Evolutionary conservation across 106 monocot species (phyloP), one percentile per base, ranked within the genome.

Genomic region (Hemerocallis citrina): DNA sequence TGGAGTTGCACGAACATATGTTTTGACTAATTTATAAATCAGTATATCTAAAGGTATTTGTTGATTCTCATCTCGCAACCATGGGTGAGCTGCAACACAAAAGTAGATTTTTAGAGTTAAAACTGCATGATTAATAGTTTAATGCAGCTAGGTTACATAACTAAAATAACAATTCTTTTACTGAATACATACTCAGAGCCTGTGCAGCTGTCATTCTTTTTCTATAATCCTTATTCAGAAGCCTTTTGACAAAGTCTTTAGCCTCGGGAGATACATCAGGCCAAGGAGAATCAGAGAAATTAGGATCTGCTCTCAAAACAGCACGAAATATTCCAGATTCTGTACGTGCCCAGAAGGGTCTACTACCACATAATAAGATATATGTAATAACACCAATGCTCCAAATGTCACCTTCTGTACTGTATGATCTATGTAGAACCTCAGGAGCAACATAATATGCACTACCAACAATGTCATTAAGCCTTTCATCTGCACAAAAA

Each of bases 201-300:
- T 94, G 93, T 14, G 79, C 85, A 67, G 93, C 93, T n/a, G 93
- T 77, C 93, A 94, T 89, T 73, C 93, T 76, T 78, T 94, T 94
- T 55, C 93, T 71, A 33, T 92, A 92, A 60, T 92, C 92, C 75
- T 92, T 92, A 45, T 81, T 92, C 46, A 92, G 66, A 56, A 92
- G 72, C 67, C 92, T 77, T 73, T 70, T 83, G 19, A 87, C 92
- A 67, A 92, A 92, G 73, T 87, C 87, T 78, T 78, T 92, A 16
- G 83, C 92, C 64, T 88, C 87, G 44, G 67, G 42, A 57, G 87
- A 88, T 55, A 88, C 68, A 28, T 63, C 68, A n/a, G 78, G 75
- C 87, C 88, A 92, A 65, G 87, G 88, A 23, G 67, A 38, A 67
- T 88, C 84, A 64, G 71, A 61, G 55, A 87, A 92, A 48, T 92